phyloP scores from a whole-genome alignment of 495 filamentous ascomycete genomes.

The Xylaria nigripes region DNA sequence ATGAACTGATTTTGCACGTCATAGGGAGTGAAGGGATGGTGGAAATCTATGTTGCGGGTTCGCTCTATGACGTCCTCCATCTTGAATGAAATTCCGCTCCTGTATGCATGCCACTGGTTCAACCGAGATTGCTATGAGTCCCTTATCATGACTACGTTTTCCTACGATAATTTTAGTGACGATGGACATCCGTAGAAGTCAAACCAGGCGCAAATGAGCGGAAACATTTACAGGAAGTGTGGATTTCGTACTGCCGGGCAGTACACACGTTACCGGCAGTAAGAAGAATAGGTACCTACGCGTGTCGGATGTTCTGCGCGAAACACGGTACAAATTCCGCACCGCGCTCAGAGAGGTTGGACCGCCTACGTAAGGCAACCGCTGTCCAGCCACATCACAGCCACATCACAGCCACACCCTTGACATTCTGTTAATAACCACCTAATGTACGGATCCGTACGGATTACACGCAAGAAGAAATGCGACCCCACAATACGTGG shows the following conservation, averaged over 20 bases:
- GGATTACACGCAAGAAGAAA: no score
- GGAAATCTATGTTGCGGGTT: conserved; percentile 50
- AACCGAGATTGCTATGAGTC: background rate
- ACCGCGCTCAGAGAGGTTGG: no score
- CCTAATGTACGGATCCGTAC: no score
- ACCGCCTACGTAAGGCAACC: background rate
- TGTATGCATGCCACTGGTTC: background rate
- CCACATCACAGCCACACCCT: no score
- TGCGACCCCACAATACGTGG: no score
- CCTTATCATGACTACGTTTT: background rate
- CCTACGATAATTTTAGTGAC: background rate
- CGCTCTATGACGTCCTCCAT: conserved; percentile 21
- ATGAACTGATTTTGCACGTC: conserved; percentile 86
- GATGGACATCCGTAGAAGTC: background rate
- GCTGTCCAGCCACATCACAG: background rate
- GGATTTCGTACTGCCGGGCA: background rate
- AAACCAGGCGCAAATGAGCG: no score
- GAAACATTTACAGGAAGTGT: background rate
- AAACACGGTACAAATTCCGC: no score
- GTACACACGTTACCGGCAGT: no score
- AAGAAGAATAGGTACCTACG: no score
- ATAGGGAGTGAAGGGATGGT: conserved; percentile 90
- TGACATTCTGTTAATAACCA: no score
- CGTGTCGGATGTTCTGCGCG: no score
- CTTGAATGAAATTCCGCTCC: background rate